A percentile compares a stretch with the other conserved stretches of the same genome.
These are phyloP conservation scores for Babesia bovis DNA, from an alignment of 169 alveolate genomes.

Conservation along the genomic window DNA sequence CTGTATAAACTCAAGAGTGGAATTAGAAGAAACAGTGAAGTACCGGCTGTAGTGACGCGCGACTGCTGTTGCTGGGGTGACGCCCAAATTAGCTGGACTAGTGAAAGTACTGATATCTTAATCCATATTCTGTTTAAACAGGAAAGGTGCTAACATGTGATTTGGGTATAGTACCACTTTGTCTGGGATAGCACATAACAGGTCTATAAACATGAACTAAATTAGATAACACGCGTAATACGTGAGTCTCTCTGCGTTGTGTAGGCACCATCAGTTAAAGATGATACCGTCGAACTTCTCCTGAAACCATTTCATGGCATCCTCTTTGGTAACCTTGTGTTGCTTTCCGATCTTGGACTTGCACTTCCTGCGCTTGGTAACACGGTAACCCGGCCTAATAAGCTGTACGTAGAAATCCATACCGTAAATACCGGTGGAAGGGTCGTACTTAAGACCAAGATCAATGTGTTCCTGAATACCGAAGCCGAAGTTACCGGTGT, in stretches of 20 bases:
- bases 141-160: too few relatives aligned
- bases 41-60: background rate
- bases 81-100: too few relatives aligned
- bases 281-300: conserved; percentile 97
- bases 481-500: conserved; percentile 99
- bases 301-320: conserved; percentile 96
- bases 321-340: conserved; percentile 96
- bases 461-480: conserved; percentile 99
- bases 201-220: too few relatives aligned
- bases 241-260: too few relatives aligned
- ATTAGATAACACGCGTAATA: conserved; percentile 17
- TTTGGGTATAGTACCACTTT: too few relatives aligned
- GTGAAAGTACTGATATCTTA: too few relatives aligned
- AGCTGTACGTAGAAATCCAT: conserved; percentile 99
- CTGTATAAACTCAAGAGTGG: too few relatives aligned
- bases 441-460: conserved; percentile 99
- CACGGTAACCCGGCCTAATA: conserved; percentile 98
- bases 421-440: conserved; percentile 99
- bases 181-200: too few relatives aligned
- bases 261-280: conserved; percentile 70
- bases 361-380: conserved; percentile 90
- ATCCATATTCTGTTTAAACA: too few relatives aligned
- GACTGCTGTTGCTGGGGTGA: background rate
- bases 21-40: background rate
- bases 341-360: conserved; percentile 89